Evolutionary conservation across 108 stramenopile genomes (phyloP), one percentile per base, ranked within the genome.

Genomic region (Licmophora abbreviata): DNA sequence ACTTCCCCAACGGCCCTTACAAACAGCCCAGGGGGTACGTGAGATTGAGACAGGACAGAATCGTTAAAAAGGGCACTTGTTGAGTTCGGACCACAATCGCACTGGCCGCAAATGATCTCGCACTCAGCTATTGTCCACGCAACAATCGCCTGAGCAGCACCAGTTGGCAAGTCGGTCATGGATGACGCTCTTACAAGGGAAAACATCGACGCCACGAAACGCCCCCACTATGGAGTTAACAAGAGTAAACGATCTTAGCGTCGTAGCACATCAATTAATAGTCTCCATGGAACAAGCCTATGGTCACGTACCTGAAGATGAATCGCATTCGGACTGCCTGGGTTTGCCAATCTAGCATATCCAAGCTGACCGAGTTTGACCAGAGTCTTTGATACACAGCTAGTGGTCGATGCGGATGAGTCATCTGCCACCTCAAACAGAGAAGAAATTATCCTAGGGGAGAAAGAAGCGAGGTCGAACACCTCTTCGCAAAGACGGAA

Each of bases 381-480:
- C n/a, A n/a, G n/a, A n/a, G n/a, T n/a, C n/a, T n/a, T n/a, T n/a
- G n/a, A n/a, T n/a, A n/a, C n/a, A n/a, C n/a, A n/a, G n/a, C n/a
- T n/a, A n/a, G n/a, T 4, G 4, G 5, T 4, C 15, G 15, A 3
- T 40, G 38, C 38, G 4, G 2, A 15, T 2, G 38, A 15, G 5
- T 5, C 5, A 15, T 40, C 38, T 4, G 15, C 5, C 3, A 40
- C 4, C 5, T 2, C 44, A 32, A 74, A 61, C 47, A 74, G 35
- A 35, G 56, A 37, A 20, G 48, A 40, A 0, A 83, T 22, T 12
- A 85, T 35, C 8, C 55, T 37, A 10, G 71, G 53, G 7, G 81
- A 67, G 43, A 90, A 83, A 6, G 76, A 71, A 30, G 79, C 67
- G 32, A 85, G 47, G 54, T 90, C 88, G 23, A 64, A 74, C 1